Base-by-base conservation (phyloP, 805 yeast genomes). In the Ogataea pignaliae region DNA sequence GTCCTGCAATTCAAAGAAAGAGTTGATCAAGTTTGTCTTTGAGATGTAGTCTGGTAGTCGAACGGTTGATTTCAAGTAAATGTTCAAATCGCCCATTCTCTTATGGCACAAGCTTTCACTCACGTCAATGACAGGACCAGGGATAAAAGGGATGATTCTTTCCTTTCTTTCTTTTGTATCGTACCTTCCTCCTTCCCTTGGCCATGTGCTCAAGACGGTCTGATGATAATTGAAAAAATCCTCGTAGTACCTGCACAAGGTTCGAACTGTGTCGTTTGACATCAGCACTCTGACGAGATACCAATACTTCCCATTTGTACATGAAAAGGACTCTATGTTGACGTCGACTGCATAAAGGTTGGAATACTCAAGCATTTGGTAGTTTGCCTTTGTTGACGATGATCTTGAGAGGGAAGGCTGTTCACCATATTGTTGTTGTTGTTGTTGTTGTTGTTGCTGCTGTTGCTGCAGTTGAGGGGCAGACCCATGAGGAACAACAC, bases 201-300 rank as follows among this genome's bases (percentile, higher is more conserved):
- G 97, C 72, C 86, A 93, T 26, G 81, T 73, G 55, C 85, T 93
- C 40, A 91, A 71, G 40, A 93, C 70, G 49, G 75, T 79, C 41
- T 89, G 89, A 62, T 93, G 99, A 60, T 90, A 78, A 61, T 93
- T 96, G 64, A 90, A 93, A 61, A 93, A 93, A 67, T 93, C 99
- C 63, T 91, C 97, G 66, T 93, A 93, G 66, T 77, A 90, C 47
- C 99, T 75, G 64, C 93, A 88, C 50, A 93, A 69, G 47, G 80
- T 78, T 45, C 97, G 73, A 16, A 66, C 62, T 41, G 73, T 72
- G n/a, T 91, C 93, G 59, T 82, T 79, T 14, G 83, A 73, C 51
- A 88, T 65, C 44, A 76, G 72, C 21, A 85, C 88, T 30, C 75
- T 70, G 3, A 91, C 77, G 44, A 87, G 75, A 66, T 85, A 91